phyloP scores from a whole-genome alignment of 2,329 filamentous ascomycete species.

The Phialocephala sp. region DNA sequence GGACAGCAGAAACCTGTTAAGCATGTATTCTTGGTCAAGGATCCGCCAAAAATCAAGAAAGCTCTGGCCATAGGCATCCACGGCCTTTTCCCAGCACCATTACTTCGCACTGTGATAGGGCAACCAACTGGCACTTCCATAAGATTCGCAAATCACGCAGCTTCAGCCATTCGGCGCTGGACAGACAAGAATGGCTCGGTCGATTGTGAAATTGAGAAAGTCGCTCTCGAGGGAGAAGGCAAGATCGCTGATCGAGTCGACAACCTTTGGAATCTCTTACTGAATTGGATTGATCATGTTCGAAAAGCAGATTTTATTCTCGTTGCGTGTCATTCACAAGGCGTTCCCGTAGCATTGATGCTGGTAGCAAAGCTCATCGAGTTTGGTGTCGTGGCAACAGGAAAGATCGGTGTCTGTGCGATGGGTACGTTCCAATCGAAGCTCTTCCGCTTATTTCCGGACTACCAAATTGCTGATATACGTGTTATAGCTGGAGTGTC shows the following conservation, averaged over 20 bases:
- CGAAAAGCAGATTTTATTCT: slow-evolving; percentile 87
- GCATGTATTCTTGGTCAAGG: slow-evolving; percentile 74
- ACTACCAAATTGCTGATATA: neutral
- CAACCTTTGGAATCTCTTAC: slow-evolving; percentile 89
- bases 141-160: slow-evolving; percentile 87
- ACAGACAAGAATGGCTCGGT: slow-evolving; percentile 73
- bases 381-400: slow-evolving; percentile 78
- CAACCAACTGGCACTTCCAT: slow-evolving; percentile 96
- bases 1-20: slow-evolving; percentile 62
- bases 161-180: slow-evolving; percentile 84
- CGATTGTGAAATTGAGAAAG: slow-evolving; percentile 87
- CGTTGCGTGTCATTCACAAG: slow-evolving; percentile 93
- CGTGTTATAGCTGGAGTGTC: slow-evolving; percentile 80
- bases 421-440: slow-evolving; percentile 54
- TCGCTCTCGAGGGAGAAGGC: slow-evolving; percentile 93
- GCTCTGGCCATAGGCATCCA: slow-evolving; percentile 94
- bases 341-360: slow-evolving; percentile 92
- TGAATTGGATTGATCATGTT: slow-evolving; percentile 95
- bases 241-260: slow-evolving; percentile 89
- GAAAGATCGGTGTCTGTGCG: slow-evolving; percentile 84
- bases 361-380: slow-evolving; percentile 91
- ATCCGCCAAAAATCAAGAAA: slow-evolving; percentile 76
- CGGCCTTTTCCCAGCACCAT: slow-evolving; percentile 86
- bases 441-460: neutral
- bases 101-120: slow-evolving; percentile 88